A percentile compares a stretch with the other conserved stretches of the same genome.
Evolutionary conservation across 768 basidiomycete species (phyloP).

Genomic region (Nidularia sp.): DNA sequence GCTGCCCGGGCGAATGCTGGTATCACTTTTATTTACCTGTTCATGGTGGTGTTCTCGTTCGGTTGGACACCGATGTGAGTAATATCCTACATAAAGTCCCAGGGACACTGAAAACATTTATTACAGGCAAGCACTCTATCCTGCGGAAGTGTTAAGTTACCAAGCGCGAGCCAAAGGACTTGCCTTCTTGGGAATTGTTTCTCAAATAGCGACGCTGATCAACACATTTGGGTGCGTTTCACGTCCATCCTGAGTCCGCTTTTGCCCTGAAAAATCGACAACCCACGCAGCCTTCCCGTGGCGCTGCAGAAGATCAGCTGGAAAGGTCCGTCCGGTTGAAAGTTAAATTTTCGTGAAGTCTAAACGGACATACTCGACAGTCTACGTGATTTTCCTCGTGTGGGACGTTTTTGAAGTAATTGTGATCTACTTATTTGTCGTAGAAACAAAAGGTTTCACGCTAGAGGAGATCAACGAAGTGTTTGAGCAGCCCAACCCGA

Average conservation of each 20-base stretch:
- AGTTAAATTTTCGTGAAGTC: background rate
- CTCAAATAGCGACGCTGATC: conserved; percentile 38
- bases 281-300: conserved; percentile 32
- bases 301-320: conserved; percentile 39
- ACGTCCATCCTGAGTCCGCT: background rate
- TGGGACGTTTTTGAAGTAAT: conserved; percentile 46
- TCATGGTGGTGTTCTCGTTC: conserved; percentile 50
- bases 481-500: conserved; percentile 37
- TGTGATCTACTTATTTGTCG: conserved; percentile 43
- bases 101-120: conserved; percentile 1
- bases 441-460: conserved; percentile 48
- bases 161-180: conserved; percentile 50
- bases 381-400: conserved; percentile 44
- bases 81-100: background rate
- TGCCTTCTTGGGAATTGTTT: conserved; percentile 41
- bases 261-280: background rate
- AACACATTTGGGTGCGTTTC: conserved; percentile 43
- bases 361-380: conserved; percentile 17
- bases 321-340: conserved; percentile 32
- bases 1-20: conserved; percentile 41
- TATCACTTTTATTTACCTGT: conserved; percentile 46
- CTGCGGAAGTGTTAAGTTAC: conserved; percentile 47
- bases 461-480: conserved; percentile 49
- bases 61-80: conserved; percentile 53
- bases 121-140: conserved; percentile 47